Percentiles rank a stretch among this genome's conserved stretches.
These are phyloP conservation scores for Beta corolliflora DNA, from an alignment of 179 eudicot species.

Conservation along the genomic window DNA sequence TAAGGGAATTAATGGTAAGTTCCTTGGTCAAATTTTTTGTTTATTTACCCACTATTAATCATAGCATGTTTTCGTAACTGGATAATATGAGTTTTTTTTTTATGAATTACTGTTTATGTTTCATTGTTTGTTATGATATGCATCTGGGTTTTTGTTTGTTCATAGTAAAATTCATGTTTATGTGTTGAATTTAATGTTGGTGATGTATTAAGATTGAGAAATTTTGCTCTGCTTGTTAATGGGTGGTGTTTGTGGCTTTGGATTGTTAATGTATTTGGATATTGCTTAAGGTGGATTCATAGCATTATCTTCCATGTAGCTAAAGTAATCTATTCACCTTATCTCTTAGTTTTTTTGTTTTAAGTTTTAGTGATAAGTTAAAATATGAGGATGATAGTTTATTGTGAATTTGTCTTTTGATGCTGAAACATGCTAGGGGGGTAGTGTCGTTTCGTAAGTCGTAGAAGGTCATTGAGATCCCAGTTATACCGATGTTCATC, in stretches of 20 bases:
- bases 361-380: constrained; percentile 17
- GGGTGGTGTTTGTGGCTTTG: constrained; percentile 26
- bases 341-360: not conserved
- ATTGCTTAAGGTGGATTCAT: constrained; percentile 27
- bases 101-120: constrained; percentile 15
- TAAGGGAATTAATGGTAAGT: constrained; percentile 64
- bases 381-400: not conserved
- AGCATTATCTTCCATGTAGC: constrained; percentile 24
- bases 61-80: constrained; percentile 24
- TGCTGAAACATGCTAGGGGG: constrained; percentile 9
- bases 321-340: constrained; percentile 12
- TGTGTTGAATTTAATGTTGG: constrained; percentile 33
- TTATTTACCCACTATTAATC: not conserved
- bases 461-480: constrained; percentile 6
- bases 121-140: constrained; percentile 22
- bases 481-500: not conserved
- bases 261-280: constrained; percentile 31
- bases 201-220: constrained; percentile 23
- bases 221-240: constrained; percentile 27
- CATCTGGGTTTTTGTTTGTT: constrained; percentile 36
- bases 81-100: constrained; percentile 5
- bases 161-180: constrained; percentile 32
- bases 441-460: not conserved
- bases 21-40: constrained; percentile 15
- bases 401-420: not conserved